These are phyloP conservation scores for Termitomyces sp. DNA, from an alignment of 768 basidiomycete species.

Conservation along the genomic window DNA sequence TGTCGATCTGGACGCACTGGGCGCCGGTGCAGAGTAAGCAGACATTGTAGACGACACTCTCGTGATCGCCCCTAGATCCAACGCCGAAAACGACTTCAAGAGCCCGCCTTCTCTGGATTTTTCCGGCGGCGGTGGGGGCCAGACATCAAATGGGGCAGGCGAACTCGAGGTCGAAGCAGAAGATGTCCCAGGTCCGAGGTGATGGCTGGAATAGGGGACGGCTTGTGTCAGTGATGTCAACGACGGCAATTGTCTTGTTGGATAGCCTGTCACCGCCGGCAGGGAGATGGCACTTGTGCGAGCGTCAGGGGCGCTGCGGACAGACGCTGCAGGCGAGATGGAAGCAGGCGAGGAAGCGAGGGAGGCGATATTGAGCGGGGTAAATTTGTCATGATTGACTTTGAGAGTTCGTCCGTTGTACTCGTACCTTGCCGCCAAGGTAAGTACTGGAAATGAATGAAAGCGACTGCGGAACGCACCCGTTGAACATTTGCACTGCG, in stretches of 20 bases:
- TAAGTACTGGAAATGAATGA: background rate
- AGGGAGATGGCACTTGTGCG: background rate
- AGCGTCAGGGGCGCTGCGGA: background rate
- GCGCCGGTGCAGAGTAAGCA: background rate
- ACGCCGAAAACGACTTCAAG: background rate
- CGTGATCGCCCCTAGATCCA: background rate
- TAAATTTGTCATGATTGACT: slow-evolving; percentile 88
- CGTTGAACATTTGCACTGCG: slow-evolving; percentile 38
- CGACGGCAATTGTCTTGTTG: background rate
- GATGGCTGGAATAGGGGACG: background rate
- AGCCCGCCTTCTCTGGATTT: background rate
- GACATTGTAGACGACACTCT: background rate
- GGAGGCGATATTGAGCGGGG: slow-evolving; percentile 14
- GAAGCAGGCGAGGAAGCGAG: background rate
- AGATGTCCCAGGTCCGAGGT: background rate
- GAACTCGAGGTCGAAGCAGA: background rate
- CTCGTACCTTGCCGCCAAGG: slow-evolving; percentile 55
- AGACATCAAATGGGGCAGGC: background rate
- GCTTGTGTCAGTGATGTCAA: background rate
- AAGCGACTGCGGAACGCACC: slow-evolving; percentile 37
- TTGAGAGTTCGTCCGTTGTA: slow-evolving; percentile 84
- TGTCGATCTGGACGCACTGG: slow-evolving; percentile 9
- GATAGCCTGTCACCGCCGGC: background rate
- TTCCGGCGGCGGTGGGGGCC: background rate
- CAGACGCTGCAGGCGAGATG: background rate